Evolutionary conservation across 306 rosid genomes (phyloP).

Genomic region (Vigna unguiculata): DNA sequence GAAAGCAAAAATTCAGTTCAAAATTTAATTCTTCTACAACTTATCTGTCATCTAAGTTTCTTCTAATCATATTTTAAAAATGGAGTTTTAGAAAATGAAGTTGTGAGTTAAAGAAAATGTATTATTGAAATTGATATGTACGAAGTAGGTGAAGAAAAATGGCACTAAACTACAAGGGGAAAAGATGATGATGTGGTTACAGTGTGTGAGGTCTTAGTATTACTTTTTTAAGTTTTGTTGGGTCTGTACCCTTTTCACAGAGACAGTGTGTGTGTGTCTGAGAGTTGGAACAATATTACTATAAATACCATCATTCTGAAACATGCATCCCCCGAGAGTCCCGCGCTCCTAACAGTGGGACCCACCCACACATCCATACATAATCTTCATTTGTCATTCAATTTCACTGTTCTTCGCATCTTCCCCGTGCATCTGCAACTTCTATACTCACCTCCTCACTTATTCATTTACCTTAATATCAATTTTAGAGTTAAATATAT

Average conservation of each 20-base stretch:
- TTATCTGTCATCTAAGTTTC: too few relatives aligned
- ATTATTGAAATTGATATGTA: too few relatives aligned
- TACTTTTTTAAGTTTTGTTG: neutral
- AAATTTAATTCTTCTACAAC: too few relatives aligned
- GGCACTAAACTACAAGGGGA: too few relatives aligned
- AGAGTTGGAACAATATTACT: neutral
- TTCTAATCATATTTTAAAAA: too few relatives aligned
- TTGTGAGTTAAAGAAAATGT: too few relatives aligned
- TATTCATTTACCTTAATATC: too few relatives aligned
- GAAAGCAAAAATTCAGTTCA: too few relatives aligned
- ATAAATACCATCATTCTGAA: neutral
- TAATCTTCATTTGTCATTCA: conserved; percentile 46
- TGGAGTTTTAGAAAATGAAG: too few relatives aligned
- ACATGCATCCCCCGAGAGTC: conserved; percentile 24
- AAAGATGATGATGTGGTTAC: neutral
- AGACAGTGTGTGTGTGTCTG: neutral
- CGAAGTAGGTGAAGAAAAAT: too few relatives aligned
- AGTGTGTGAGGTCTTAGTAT: neutral
- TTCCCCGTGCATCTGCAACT: conserved; percentile 47
- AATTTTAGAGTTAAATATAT: too few relatives aligned
- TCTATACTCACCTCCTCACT: too few relatives aligned
- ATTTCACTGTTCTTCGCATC: conserved; percentile 50
- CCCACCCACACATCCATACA: conserved; percentile 20
- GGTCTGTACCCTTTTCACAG: neutral
- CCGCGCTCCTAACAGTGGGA: conserved; percentile 40